phyloP scores from a whole-genome alignment of 2,329 filamentous ascomycete genomes.

The Leptographium lundbergii region DNA sequence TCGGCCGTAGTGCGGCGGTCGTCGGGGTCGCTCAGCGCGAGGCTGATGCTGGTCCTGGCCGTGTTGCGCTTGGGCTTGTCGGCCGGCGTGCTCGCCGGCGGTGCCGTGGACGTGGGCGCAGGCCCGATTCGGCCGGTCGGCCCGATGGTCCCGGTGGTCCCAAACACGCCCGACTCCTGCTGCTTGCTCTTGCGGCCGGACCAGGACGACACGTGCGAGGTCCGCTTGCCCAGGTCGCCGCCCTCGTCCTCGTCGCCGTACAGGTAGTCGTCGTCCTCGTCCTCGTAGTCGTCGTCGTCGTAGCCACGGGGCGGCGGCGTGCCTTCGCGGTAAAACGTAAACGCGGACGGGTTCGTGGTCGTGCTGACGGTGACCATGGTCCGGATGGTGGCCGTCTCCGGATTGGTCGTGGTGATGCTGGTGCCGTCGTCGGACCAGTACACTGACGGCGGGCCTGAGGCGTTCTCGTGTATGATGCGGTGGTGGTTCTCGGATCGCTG shows the following conservation, averaged over 20 bases:
- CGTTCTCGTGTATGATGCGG: constrained; percentile 3
- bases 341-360: constrained; percentile 15
- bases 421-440: constrained; percentile 18
- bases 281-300: constrained; percentile 6
- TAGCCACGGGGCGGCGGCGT: constrained; percentile 21
- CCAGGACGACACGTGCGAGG: neutral
- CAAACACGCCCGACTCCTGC: neutral
- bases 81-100: no score
- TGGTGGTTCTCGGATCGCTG: neutral
- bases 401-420: constrained; percentile 3
- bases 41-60: neutral
- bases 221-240: neutral
- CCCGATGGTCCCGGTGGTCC: no score
- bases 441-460: constrained; percentile 13
- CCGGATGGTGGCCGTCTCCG: constrained; percentile 9
- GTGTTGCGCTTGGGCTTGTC: neutral
- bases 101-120: neutral
- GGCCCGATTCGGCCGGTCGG: neutral
- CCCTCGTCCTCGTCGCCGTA: neutral
- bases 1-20: constrained; percentile 8
- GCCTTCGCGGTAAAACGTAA: constrained; percentile 27
- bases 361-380: constrained; percentile 4
- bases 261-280: neutral
- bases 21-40: neutral
- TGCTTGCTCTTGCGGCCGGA: neutral